Evolutionary conservation across 176 grass and related monocot species (phyloP).

Genomic region (Calamus simplicifolius): DNA sequence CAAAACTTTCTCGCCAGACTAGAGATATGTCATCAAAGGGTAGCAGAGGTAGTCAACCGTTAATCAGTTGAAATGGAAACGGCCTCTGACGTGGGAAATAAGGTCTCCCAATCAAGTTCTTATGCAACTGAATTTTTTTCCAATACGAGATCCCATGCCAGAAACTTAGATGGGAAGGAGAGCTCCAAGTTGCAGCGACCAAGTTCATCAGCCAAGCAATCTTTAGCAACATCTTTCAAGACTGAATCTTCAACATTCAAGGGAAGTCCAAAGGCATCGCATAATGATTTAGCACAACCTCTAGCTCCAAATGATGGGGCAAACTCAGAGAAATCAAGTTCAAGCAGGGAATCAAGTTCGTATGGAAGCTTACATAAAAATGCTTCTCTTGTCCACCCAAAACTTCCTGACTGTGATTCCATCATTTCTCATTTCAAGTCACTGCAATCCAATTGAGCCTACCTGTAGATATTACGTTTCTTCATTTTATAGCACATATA

Average conservation of each 20-base stretch:
- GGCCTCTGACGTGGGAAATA: background rate
- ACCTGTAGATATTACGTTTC: background rate
- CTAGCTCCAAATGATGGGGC: constrained; percentile 21
- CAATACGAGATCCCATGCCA: background rate
- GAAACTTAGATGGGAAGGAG: background rate
- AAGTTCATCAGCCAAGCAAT: background rate
- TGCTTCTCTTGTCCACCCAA: constrained; percentile 52
- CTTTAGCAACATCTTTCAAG: constrained; percentile 27
- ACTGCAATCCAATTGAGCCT: constrained; percentile 51
- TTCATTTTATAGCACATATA: no score
- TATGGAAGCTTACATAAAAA: constrained; percentile 24
- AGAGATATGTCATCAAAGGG: constrained; percentile 26
- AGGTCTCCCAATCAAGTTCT: constrained; percentile 1
- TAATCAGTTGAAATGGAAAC: background rate
- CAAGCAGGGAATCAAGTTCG: constrained; percentile 1
- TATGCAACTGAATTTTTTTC: background rate
- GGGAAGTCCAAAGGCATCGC: constrained; percentile 23
- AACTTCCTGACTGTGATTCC: constrained; percentile 71
- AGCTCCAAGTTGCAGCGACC: background rate
- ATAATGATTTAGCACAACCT: constrained; percentile 1
- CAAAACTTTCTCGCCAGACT: constrained; percentile 49
- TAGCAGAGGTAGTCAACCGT: constrained; percentile 22
- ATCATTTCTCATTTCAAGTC: constrained; percentile 79
- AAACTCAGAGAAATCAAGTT: constrained; percentile 1
- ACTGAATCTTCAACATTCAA: constrained; percentile 16